phyloP scores from a whole-genome alignment of 129 eudicot genomes.

The Apium graveolens region DNA sequence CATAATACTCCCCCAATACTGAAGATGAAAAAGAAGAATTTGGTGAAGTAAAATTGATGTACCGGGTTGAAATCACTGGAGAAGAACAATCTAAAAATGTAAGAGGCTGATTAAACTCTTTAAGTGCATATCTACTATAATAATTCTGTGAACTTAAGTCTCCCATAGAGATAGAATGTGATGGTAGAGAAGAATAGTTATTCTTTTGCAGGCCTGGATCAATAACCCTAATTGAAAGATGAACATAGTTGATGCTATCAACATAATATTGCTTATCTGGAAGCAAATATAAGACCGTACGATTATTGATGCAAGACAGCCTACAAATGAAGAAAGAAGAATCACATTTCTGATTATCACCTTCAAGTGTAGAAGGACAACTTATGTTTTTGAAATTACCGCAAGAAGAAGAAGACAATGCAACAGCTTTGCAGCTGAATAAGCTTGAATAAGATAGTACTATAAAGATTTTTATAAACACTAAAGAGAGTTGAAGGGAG shows the following conservation, averaged over 20 bases:
- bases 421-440: not conserved
- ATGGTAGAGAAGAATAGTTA: not conserved
- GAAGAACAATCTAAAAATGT: not conserved
- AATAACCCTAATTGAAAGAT: not conserved
- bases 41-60: not conserved
- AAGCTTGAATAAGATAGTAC: not conserved
- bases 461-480: not conserved
- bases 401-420: not conserved
- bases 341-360: conserved; percentile 8
- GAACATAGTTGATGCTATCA: not conserved
- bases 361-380: not conserved
- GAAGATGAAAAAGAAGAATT: no score
- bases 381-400: conserved; percentile 1
- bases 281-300: not conserved
- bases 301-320: not conserved
- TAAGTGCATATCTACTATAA: no score
- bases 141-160: no score
- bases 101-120: not conserved
- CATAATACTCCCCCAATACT: no score
- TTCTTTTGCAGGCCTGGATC: not conserved
- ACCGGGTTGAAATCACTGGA: not conserved
- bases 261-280: not conserved
- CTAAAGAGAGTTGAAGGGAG: not conserved
- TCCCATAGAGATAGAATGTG: no score
- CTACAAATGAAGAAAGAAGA: not conserved